Evolutionary conservation across 164 flowering plant species (phyloP), one percentile per base, ranked within the genome.

Genomic region (Euptelea pleiosperma): DNA sequence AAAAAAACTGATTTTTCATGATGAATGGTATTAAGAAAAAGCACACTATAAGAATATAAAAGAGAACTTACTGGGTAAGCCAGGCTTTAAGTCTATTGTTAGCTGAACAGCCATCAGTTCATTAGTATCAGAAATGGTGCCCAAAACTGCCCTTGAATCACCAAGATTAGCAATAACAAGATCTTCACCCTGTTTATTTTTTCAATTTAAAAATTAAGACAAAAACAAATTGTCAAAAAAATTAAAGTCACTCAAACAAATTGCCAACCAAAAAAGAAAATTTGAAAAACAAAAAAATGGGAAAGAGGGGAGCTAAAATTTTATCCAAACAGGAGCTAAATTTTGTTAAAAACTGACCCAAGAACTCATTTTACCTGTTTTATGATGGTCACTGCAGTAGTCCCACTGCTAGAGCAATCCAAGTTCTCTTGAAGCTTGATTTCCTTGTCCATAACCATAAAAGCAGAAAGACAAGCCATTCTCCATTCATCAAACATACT

Each of bases 91-190:
- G 67, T 88, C 98, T 25, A 78, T 74, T 6, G 98, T 88, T n/a
- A 91, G 71, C 18, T 81, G 98, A 50, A 82, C 59, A 37, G 87
- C 84, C 34, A 21, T 37, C 43, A 88, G 11, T 41, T 77, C 81
- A 19, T 55, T 68, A 33, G 71, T 56, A 5, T 83, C 77, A 14
- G 69, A 62, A 3, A 76, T 58, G 10, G 80, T 86, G 45, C 96
- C 98, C 33, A 91, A 24, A 30, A 91, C 68, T 16, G 94, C 98
- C 54, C 98, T 79, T 18, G 98, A 88, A 63, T 91, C 96, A 0
- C 98, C 98, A 34, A 88, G 89, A 67, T 91, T 91, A 22, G 92
- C 90, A 30, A 88, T 67, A 8, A 82, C 60, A 52, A 86, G 83
- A 61, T 85, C 82, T 21, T 77, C 76, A 29, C 77, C 92, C 94